phyloP scores from a whole-genome alignment of 371 early-diverging fungal species.

The Mortierella sp. region DNA sequence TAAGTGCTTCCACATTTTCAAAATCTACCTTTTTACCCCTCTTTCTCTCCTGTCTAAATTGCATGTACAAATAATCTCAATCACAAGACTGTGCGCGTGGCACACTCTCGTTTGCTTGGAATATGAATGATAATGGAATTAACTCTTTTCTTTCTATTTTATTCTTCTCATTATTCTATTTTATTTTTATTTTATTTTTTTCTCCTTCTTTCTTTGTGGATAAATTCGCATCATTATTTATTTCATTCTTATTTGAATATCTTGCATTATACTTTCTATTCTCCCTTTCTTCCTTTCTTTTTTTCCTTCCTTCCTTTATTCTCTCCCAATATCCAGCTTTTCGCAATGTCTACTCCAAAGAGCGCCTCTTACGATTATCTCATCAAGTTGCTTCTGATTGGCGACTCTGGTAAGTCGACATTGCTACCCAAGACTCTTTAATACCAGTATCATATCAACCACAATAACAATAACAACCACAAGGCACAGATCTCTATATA shows the following conservation, averaged over 20 bases:
- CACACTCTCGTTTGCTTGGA: background rate
- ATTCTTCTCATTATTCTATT: background rate
- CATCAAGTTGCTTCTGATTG: constrained; percentile 99
- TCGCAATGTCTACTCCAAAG: constrained; percentile 82
- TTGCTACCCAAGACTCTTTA: background rate
- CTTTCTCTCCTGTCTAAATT: background rate
- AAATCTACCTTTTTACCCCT: background rate
- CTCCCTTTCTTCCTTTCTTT: background rate
- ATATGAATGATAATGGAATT: background rate
- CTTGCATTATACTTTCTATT: background rate
- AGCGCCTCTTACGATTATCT: constrained; percentile 96
- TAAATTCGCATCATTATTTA: constrained; percentile 4
- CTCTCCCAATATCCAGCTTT: background rate
- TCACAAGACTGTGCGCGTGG: constrained; percentile 20
- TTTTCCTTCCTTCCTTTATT: background rate
- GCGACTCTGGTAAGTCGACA: constrained; percentile 92
- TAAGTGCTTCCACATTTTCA: background rate
- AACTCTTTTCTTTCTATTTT: background rate
- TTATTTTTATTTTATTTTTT: background rate
- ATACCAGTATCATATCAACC: background rate
- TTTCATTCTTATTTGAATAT: background rate
- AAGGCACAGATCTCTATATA: background rate
- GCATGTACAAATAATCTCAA: background rate
- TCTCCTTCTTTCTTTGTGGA: too few relatives aligned
- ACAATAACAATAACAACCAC: background rate